Evolutionary conservation across 2,329 filamentous ascomycete species (phyloP).

Genomic region (Escovopsis weberi): DNA sequence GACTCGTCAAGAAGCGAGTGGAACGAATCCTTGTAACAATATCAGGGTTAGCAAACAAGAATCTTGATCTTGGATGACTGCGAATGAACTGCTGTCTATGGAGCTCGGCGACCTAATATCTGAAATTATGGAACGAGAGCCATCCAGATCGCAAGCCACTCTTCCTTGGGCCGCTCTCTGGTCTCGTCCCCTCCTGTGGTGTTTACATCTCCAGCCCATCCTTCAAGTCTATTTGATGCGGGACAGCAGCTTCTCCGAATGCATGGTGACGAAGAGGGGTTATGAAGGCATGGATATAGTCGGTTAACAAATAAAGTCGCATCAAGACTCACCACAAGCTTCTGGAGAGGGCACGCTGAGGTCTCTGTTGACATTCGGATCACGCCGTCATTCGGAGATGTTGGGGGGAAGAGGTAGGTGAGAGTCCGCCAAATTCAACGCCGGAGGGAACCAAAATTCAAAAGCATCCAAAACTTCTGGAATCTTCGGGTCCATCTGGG

Average conservation of each 20-base stretch:
- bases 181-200: no score
- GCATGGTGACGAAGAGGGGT: no score
- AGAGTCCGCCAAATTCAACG: neutral
- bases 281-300: no score
- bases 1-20: slow-evolving; percentile 63
- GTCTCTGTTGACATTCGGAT: neutral
- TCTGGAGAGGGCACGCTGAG: neutral
- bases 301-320: neutral
- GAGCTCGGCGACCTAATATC: no score
- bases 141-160: no score
- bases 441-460: neutral
- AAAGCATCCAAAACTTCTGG: neutral
- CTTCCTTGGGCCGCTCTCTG: no score
- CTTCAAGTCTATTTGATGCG: no score
- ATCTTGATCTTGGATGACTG: no score
- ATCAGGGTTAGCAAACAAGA: neutral
- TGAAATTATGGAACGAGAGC: no score
- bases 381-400: neutral
- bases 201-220: no score
- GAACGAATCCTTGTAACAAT: slow-evolving; percentile 45
- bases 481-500: neutral
- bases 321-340: neutral
- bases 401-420: neutral
- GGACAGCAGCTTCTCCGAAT: no score
- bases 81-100: no score